Evolutionary conservation across 352 stramenopile species (phyloP).

Genomic region (Salisapilia sapeloensis): DNA sequence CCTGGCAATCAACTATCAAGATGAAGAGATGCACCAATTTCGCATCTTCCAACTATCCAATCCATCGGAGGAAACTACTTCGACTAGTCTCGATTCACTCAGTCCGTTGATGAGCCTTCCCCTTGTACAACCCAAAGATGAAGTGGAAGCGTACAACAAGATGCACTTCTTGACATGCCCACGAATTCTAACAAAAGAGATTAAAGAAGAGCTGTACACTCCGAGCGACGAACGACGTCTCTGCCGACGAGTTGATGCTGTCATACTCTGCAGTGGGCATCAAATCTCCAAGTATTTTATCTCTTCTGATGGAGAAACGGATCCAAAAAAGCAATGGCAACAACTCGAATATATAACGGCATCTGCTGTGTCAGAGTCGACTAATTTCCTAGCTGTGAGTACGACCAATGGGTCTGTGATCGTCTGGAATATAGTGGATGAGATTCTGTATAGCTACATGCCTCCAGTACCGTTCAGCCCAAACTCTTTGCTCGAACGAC

Average conservation of each 20-base stretch:
- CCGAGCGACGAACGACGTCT: neutral
- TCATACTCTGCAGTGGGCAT: conserved; percentile 12
- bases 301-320: neutral
- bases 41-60: no score
- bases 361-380: conserved; percentile 18
- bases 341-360: conserved; percentile 19
- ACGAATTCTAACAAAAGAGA: no score
- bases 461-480: conserved; percentile 6
- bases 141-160: no score
- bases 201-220: conserved; percentile 16
- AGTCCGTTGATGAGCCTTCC: no score
- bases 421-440: conserved; percentile 34
- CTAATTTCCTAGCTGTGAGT: conserved; percentile 22
- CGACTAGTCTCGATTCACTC: no score
- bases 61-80: no score
- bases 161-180: no score
- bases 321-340: conserved; percentile 8
- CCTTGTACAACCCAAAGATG: no score
- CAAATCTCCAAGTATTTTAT: conserved; percentile 17
- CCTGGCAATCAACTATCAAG: no score
- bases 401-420: conserved; percentile 22
- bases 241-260: conserved; percentile 10
- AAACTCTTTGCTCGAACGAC: no score
- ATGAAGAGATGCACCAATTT: no score
- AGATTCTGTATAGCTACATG: conserved; percentile 11